These are phyloP conservation scores for Pilatotrama ljubarskyi DNA, from an alignment of 768 basidiomycete species.

Conservation along the genomic window DNA sequence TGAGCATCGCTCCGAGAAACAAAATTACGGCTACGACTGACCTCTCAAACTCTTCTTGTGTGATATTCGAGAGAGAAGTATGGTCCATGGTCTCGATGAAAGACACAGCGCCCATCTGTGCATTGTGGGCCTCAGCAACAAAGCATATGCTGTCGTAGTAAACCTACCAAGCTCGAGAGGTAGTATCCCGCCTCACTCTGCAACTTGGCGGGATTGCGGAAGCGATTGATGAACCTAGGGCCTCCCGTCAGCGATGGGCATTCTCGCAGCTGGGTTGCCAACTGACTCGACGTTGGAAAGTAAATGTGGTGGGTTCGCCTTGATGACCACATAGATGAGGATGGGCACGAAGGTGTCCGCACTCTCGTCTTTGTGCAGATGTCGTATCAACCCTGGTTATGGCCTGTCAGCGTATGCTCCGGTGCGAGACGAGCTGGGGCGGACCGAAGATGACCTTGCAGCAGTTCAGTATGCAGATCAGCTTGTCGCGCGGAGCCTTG, in stretches of 20 bases:
- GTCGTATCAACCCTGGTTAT: slow-evolving; percentile 78
- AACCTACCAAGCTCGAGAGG: slow-evolving; percentile 84
- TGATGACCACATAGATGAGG: slow-evolving; percentile 89
- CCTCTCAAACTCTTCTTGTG: slow-evolving; percentile 91
- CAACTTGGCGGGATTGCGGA: slow-evolving; percentile 84
- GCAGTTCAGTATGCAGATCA: slow-evolving; percentile 95
- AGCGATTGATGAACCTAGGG: slow-evolving; percentile 89
- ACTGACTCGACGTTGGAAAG: slow-evolving; percentile 94
- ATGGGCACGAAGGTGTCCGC: slow-evolving; percentile 96
- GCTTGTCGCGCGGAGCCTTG: slow-evolving; percentile 96
- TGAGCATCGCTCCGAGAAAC: background rate
- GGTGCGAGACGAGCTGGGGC: slow-evolving; percentile 31
- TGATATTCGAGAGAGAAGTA: slow-evolving; percentile 89
- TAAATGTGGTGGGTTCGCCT: slow-evolving; percentile 91
- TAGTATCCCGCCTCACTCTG: slow-evolving; percentile 98
- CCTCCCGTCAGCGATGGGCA: background rate
- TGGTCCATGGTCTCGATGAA: slow-evolving; percentile 99
- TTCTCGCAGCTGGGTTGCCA: background rate
- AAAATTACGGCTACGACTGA: slow-evolving; percentile 34
- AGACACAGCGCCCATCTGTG: slow-evolving; percentile 91
- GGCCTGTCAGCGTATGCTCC: slow-evolving; percentile 2
- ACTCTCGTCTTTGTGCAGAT: slow-evolving; percentile 79
- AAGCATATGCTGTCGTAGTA: background rate
- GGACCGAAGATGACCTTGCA: slow-evolving; percentile 99
- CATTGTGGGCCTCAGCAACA: background rate